Evolutionary conservation across 345 rosid species (phyloP).

Genomic region (Rhizophora mangle): DNA sequence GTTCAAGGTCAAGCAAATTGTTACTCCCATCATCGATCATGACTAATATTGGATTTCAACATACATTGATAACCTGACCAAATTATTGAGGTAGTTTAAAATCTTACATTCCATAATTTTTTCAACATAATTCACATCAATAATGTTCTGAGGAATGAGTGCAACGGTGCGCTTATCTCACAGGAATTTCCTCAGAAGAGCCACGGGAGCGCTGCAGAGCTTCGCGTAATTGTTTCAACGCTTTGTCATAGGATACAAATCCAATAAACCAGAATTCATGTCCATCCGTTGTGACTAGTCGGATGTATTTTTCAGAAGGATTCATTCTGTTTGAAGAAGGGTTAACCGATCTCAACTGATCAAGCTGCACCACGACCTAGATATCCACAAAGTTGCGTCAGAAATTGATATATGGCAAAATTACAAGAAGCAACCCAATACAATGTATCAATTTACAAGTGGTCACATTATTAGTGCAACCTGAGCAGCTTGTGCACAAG

Average conservation of each 20-base stretch:
- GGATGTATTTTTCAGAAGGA: conserved; percentile 61
- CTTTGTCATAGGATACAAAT: conserved; percentile 69
- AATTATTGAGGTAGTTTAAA: too few relatives aligned
- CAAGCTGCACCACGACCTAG: conserved; percentile 63
- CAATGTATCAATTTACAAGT: neutral
- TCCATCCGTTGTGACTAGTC: conserved; percentile 52
- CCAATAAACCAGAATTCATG: conserved; percentile 89
- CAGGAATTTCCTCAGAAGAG: conserved; percentile 9
- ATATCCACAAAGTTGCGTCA: conserved; percentile 7
- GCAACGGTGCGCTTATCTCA: neutral
- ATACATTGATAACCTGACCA: too few relatives aligned
- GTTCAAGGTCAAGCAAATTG: too few relatives aligned
- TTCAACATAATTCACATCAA: neutral
- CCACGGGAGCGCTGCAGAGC: conserved; percentile 28
- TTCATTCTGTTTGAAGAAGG: conserved; percentile 55
- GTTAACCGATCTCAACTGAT: conserved; percentile 47
- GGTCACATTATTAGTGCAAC: too few relatives aligned
- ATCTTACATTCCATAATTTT: too few relatives aligned
- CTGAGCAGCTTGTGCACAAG: too few relatives aligned
- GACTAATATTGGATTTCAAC: too few relatives aligned
- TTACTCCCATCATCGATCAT: too few relatives aligned
- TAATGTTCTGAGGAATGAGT: neutral
- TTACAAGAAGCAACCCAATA: neutral
- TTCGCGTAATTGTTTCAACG: conserved; percentile 53
- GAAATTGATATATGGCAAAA: neutral